Evolutionary conservation across 371 early-diverging fungal genomes (phyloP), one percentile per base, ranked within the genome.

Genomic region (Syncephalastrum contaminatum): DNA sequence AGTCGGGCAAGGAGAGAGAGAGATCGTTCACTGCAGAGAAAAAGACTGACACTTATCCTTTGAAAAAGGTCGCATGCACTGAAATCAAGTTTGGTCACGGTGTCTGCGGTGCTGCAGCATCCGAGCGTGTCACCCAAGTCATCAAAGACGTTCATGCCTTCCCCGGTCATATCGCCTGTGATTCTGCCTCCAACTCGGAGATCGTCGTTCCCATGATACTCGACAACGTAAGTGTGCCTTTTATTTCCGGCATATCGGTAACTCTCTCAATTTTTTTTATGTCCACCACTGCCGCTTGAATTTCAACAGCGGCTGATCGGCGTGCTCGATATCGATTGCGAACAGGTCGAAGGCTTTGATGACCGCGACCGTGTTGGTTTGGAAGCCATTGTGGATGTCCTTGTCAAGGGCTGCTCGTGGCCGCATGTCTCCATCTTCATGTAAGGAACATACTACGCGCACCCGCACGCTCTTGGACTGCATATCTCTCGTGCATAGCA

Each of bases 131-230:
- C 53, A 78, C 89, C 0, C 72, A 86, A 51, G 56, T 94, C 3
- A 87, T 96, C 41, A 59, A 68, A 50, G 87, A 96, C 62, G 94
- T 94, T 21, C 90, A 92, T 66, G 74, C 77, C 41, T 94, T 93
- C 56, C 85, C 88, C 6, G 94, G 93, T 18, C 96, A 96, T 75
- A 96, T 96, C 69, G 93, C 95, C 2, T 96, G 96, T 60, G 96
- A 96, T 69, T 78, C 91, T 13, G 88, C 87, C 5, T 87, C 89
- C n/a, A 82, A 87, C 59, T 89, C 90, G 43, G 96, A 96, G 73
- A 80, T 94, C 40, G 96, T 96, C 0, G 86, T 96, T 41, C 96
- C 96, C n/a, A 64, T 96, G 55, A 62, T 84, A 19, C 58, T 81
- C 30, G 71, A 81, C 47, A 76, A 75, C 8, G 83, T 80, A 69